phyloP scores from a whole-genome alignment of 306 rosid genomes.

The Rosa chinensis region DNA sequence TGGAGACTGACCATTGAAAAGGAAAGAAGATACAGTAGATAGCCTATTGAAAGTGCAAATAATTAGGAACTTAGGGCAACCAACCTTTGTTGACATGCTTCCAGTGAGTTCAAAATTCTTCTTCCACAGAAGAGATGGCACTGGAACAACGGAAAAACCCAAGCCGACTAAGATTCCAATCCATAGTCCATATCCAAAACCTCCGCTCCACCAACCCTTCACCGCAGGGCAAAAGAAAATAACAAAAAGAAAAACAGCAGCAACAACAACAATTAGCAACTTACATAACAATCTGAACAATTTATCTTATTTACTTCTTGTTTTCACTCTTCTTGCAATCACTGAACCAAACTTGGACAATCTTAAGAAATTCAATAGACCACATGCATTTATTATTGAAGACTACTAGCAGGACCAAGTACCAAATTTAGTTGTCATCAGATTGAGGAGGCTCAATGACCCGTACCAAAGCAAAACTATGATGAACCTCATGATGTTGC shows the following conservation, averaged over 20 bases:
- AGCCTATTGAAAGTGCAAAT: neutral
- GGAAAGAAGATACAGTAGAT: too few species aligned
- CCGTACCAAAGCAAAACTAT: neutral
- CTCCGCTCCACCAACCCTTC: slow-evolving; percentile 99
- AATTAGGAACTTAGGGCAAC: slow-evolving; percentile 26
- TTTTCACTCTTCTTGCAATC: slow-evolving; percentile 1
- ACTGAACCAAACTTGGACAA: slow-evolving; percentile 19
- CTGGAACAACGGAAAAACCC: slow-evolving; percentile 86
- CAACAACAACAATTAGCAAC: slow-evolving; percentile 12
- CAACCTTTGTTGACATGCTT: slow-evolving; percentile 58
- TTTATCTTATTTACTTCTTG: neutral
- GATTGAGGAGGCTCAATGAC: neutral
- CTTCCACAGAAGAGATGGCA: slow-evolving; percentile 79
- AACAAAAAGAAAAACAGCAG: neutral
- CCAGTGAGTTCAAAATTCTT: slow-evolving; percentile 62
- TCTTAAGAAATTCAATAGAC: neutral
- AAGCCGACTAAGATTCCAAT: slow-evolving; percentile 83
- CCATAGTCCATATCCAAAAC: slow-evolving; percentile 93
- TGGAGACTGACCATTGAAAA: too few species aligned
- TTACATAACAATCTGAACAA: slow-evolving; percentile 16
- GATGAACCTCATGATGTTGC: neutral
- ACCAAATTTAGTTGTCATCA: neutral
- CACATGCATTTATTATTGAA: neutral
- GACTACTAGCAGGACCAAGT: neutral
- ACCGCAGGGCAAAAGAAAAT: slow-evolving; percentile 26